Base-by-base conservation (phyloP, 129 eudicot species). In the Calendula officinalis region DNA sequence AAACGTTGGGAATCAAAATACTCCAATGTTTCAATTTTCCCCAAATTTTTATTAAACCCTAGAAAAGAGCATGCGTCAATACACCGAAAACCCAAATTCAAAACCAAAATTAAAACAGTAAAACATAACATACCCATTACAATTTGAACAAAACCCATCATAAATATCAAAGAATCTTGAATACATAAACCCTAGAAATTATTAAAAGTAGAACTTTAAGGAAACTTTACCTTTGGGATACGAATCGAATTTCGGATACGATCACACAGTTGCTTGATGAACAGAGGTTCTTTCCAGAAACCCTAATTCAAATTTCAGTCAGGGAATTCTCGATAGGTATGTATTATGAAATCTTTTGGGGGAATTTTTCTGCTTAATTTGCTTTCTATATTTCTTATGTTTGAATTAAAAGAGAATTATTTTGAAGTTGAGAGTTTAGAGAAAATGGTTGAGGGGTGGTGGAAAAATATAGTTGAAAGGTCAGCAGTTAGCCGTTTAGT, bases 201-300 rank as follows among this genome's bases (percentile, higher is more conserved):
- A 53, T 9, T 5, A n/a, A 36, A 63, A 12, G 34, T 3, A 5
- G 30, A 55, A 46, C 8, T 4, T 40, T 1, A 27, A 49, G 8
- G 7, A 30, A 64, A 64, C 60, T 65, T 73, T 73, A 73, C 78
- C 78, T 73, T 64, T 56, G 44, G 67, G 37, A 64, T 72, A 72
- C 41, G 71, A 72, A 63, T 72, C 47, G 74, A 66, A 50, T 37
- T 15, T 3, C 37, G 59, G 56, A 69, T 56, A 6, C 35, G 71
- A 72, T 72, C 77, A 72, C 70, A 62, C 70, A 14, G 70, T 71
- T 52, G 47, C 66, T 73, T 73, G 43, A 50, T 36, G 7, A 58
- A 48, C 67, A 69, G 39, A 36, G 17, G 44, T 16, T 69, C 45
- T 53, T 7, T 37, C 37, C 48, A 6, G 3, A 68, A 68, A 45